Base-by-base conservation (phyloP, 768 basidiomycete genomes). In the Melanogaster broomeanus region DNA sequence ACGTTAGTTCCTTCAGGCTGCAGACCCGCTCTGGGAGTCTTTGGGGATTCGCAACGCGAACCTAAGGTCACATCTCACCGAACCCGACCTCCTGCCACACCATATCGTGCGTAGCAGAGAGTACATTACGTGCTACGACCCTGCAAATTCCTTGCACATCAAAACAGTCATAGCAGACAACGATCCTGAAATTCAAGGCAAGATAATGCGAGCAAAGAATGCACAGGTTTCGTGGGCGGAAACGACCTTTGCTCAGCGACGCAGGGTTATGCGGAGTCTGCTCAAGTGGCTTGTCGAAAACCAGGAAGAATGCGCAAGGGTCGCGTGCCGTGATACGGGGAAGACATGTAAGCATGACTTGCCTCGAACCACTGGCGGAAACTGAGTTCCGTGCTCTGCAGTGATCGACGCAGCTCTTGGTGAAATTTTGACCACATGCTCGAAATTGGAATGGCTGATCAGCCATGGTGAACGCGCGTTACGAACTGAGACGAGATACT, bases 371-470 rank as follows among this genome's bases (percentile, higher is more conserved):
- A 37, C 22, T 37, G 37, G 24, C 0, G 21, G 4, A 42, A 48
- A 39, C 43, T 53, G 33, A 55, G 45, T n/a, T 21, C 13, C 10
- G 50, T 31, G 4, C 12, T 53, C 22, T 45, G 22, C 56, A 97
- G 95, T 95, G 67, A 78, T 98, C 53, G 96, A 98, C 61, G 94
- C 95, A 28, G 87, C 90, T 2, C 77, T 99, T 35, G 97, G 97
- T 31, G 97, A 99, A 71, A 89, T 98, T 57, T 63, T 99, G 38
- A 90, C 90, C n/a, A 97, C 93, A 0, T 90, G 91, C 63, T 89
- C 91, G 11, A 99, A 99, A 68, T 75, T 98, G 72, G 90, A 96
- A 58, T 98, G 90, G 90, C 65, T 98, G 16, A 79, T 98, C 40
- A 81, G 85, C 7, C 82, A 95, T 55, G 97, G 94, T 35, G 93